Evolutionary conservation across 257 asterid species (phyloP).

Genomic region (Capsicum pubescens): DNA sequence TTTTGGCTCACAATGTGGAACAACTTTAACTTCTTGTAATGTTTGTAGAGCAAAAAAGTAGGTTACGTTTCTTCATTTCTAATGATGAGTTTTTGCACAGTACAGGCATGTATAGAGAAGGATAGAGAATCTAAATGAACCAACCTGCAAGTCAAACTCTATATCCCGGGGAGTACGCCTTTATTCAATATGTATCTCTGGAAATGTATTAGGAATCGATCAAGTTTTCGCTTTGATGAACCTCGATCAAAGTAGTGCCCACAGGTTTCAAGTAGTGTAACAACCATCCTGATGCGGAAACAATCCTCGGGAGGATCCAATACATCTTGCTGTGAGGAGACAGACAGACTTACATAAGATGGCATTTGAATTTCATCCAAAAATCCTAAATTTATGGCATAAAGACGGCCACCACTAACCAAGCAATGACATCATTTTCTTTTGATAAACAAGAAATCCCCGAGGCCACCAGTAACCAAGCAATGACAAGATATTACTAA

Average conservation of each 20-base stretch:
- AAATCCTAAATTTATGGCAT: not conserved
- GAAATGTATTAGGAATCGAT: slow-evolving; percentile 90
- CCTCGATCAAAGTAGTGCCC: slow-evolving; percentile 99
- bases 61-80: slow-evolving; percentile 1
- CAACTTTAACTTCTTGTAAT: slow-evolving; percentile 1
- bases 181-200: slow-evolving; percentile 89
- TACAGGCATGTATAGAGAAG: slow-evolving; percentile 19
- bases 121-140: slow-evolving; percentile 28
- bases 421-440: not conserved
- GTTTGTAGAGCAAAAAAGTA: slow-evolving; percentile 4
- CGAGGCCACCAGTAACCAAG: not conserved
- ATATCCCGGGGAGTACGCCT: slow-evolving; percentile 83
- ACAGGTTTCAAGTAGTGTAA: slow-evolving; percentile 94
- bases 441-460: not conserved
- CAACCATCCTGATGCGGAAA: slow-evolving; percentile 91
- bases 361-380: slow-evolving; percentile 31
- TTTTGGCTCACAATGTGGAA: slow-evolving; percentile 1
- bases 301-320: slow-evolving; percentile 98
- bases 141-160: slow-evolving; percentile 98
- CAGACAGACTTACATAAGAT: slow-evolving; percentile 61
- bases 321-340: slow-evolving; percentile 66
- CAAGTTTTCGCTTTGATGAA: slow-evolving; percentile 95
- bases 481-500: not conserved
- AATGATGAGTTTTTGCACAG: slow-evolving; percentile 23
- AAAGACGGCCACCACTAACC: not conserved